A percentile compares a stretch with the other conserved stretches of the same genome.
These are phyloP conservation scores for Aspergillus terreus DNA, from an alignment of 2,329 filamentous ascomycete species.

Conservation along the genomic window DNA sequence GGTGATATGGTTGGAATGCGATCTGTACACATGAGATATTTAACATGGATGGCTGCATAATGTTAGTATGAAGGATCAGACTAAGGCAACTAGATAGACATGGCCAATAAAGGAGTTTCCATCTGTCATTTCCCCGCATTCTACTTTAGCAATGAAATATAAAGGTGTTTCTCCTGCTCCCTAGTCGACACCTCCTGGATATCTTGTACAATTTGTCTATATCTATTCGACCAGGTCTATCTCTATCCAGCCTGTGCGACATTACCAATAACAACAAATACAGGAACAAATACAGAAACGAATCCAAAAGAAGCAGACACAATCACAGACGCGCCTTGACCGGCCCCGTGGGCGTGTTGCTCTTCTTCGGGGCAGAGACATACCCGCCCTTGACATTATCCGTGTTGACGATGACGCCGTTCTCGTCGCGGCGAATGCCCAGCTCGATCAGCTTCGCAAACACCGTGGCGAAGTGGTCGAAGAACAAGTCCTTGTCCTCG, in stretches of 20 bases:
- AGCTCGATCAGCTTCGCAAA: constrained; percentile 61
- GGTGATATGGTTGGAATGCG: too few relatives aligned
- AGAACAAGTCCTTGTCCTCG: constrained; percentile 60
- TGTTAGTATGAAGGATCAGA: too few relatives aligned
- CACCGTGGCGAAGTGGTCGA: constrained; percentile 55
- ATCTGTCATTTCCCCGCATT: constrained; percentile 12
- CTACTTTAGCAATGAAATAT: not conserved
- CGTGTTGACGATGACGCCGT: constrained; percentile 52
- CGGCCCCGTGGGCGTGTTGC: constrained; percentile 29
- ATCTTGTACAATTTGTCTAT: not conserved
- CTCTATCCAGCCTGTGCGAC: not conserved
- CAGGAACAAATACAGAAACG: constrained; percentile 4
- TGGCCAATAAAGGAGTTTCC: constrained; percentile 3
- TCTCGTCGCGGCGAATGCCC: constrained; percentile 54
- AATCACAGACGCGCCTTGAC: constrained; percentile 25
- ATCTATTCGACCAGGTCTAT: not conserved
- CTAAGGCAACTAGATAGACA: too few relatives aligned
- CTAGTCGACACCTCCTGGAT: constrained; percentile 16
- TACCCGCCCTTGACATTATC: constrained; percentile 59
- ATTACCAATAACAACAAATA: constrained; percentile 5
- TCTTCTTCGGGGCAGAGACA: constrained; percentile 56
- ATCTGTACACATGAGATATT: too few relatives aligned
- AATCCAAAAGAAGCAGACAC: constrained; percentile 1
- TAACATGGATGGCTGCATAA: too few relatives aligned
- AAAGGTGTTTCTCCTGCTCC: constrained; percentile 2